These are phyloP conservation scores for Herpetospermum pedunculosum DNA, from an alignment of 306 rosid genomes.

Conservation along the genomic window DNA sequence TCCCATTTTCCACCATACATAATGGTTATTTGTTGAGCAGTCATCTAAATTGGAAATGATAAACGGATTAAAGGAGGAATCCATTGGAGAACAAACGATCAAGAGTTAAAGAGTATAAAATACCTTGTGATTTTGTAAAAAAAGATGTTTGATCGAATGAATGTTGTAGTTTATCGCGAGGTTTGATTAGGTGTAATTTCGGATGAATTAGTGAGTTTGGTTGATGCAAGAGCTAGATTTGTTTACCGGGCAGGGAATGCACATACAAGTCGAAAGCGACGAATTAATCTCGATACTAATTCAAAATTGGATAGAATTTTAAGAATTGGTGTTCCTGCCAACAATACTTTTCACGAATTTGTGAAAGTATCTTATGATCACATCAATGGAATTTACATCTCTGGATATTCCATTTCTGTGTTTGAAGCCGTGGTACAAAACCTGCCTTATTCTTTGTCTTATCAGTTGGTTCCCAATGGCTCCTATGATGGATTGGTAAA, in stretches of 20 bases:
- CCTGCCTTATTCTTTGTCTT: conserved; percentile 26
- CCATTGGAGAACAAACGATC: no score
- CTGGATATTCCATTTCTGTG: conserved; percentile 46
- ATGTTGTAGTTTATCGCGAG: no score
- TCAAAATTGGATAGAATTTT: background rate
- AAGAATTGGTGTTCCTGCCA: conserved; percentile 38
- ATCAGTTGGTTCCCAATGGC: conserved; percentile 26
- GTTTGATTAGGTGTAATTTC: no score
- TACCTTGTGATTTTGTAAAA: no score
- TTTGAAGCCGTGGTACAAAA: conserved; percentile 27
- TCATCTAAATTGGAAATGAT: no score
- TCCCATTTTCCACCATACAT: no score
- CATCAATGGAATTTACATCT: conserved; percentile 13
- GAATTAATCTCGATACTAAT: background rate
- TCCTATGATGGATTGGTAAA: conserved; percentile 41
- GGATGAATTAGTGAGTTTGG: no score
- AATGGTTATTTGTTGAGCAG: no score
- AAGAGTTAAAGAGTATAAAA: no score
- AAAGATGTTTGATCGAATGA: no score
- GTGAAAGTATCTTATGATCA: conserved; percentile 28
- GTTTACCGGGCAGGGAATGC: background rate
- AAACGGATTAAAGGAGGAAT: no score
- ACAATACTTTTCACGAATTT: conserved; percentile 30
- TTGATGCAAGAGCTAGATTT: background rate
- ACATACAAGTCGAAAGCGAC: background rate